Base-by-base conservation (phyloP, 2,329 filamentous ascomycete species). In the Xylariaceae sp. region DNA sequence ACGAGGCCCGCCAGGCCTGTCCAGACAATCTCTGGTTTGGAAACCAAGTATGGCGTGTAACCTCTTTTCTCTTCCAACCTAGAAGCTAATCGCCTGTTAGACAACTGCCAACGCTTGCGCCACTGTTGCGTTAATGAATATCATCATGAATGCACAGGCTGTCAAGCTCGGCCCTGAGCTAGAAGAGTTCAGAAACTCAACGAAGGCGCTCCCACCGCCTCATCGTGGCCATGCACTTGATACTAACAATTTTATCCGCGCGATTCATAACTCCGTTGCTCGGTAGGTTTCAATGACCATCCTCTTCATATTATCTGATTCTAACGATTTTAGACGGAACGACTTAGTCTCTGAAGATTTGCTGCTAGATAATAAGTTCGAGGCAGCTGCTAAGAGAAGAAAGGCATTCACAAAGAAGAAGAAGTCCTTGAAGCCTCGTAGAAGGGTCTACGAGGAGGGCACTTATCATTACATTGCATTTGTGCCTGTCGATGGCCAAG, bases 401-500 rank as follows among this genome's bases (percentile, higher is more conserved):
- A 64, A 52, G 50, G 23, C 60, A 44, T 49, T 35, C 13, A 52
- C 39, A 32, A 58, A 54, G 16, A 61, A 52, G 50, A 64, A 55
- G 37, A 56, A 50, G 16, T 2, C 45, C 11, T 60, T 68, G 8
- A 62, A 72, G 3, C 6, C 58, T 4, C 54, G 44, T 6, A 75
- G 71, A 30, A 78, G 71, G n/a, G 69, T 72, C 4, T 75, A 81
- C 6, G 73, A 79, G 0, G 82, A 89, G n/a, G 80, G 82, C 10
- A 86, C 83, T 0, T 94, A 88, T 67, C 93, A 97, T 68, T 97
- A 94, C 70, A 88, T 96, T 59, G 92, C 92, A 6, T 96, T 93
- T 67, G 85, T 97, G 24, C 90, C 91, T 2, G 81, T 85, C 11
- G 78, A 81, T n/a, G 86, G 83, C 2, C 77, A 83, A 50, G 82